Conservation (phyloP, 768 basidiomycete genomes). For the Termitomyces sp. region DNA sequence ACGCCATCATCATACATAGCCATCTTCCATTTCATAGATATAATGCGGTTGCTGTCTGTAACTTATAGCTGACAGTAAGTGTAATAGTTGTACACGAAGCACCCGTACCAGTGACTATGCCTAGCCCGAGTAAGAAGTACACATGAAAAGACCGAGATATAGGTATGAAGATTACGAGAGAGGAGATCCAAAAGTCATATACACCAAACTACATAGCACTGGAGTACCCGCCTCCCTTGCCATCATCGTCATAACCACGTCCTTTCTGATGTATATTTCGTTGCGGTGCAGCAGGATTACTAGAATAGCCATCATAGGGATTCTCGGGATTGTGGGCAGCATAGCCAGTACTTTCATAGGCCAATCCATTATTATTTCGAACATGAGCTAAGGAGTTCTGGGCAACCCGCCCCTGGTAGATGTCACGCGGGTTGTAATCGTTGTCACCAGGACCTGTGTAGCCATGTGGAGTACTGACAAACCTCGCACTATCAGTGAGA, state of each 20-base stretch:
- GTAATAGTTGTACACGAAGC: slow-evolving; percentile 18
- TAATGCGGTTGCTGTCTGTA: background rate
- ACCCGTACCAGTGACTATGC: background rate
- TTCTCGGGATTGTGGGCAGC: slow-evolving; percentile 7
- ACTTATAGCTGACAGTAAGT: background rate
- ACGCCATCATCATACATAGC: background rate
- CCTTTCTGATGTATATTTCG: slow-evolving; percentile 17
- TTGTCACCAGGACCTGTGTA: slow-evolving; percentile 18
- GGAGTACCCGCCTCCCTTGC: slow-evolving; percentile 20
- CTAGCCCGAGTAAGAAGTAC: background rate
- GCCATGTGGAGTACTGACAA: slow-evolving; percentile 13
- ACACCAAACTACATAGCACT: slow-evolving; percentile 22
- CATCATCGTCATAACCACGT: slow-evolving; percentile 26
- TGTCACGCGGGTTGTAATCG: slow-evolving; percentile 46
- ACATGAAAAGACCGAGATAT: slow-evolving; percentile 1
- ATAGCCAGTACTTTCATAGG: slow-evolving; percentile 1
- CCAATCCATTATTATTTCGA: background rate
- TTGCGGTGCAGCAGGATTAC: slow-evolving; percentile 12
- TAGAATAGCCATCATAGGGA: slow-evolving; percentile 18
- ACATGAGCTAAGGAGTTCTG: slow-evolving; percentile 1
- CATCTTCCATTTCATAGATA: background rate
- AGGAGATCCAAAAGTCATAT: background rate
- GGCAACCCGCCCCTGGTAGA: slow-evolving; percentile 47
- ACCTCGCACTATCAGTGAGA: slow-evolving; percentile 26
- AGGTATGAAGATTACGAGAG: background rate